Base-by-base conservation (phyloP, 768 basidiomycete species). In the Lactifluus echinatus region DNA sequence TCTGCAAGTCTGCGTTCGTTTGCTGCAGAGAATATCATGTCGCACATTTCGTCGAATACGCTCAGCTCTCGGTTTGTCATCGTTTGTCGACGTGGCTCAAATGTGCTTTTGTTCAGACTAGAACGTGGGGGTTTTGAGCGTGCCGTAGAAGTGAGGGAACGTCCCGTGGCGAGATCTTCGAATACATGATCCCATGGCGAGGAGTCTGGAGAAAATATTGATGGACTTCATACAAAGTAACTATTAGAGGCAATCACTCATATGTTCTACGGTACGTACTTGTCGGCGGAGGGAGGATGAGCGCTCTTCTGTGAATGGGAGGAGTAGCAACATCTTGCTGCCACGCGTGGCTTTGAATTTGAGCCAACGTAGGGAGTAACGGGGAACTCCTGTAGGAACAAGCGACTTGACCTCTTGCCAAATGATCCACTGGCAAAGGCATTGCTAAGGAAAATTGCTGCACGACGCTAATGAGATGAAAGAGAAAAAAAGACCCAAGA, bases 41-140 rank as follows among this genome's bases (percentile, higher is more conserved):
- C 75, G 63, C 89, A 87, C 79, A 89, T 85, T 29, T 84, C 82
- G 64, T 85, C 79, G 62, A 90, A 84, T 4, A 79, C 80, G 56
- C 66, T 75, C 56, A 77, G 75, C 71, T 90, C 89, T 44, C 78
- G 77, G 0, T 81, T 81, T 0, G 86, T 87, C 77, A 89, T 81
- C 19, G 80, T 72, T 60, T 85, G 82, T 26, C 75, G 76, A 37
- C 76, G 75, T 7, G 64, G 60, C 26, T 39, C 51, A 4, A 49
- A 15, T 23, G 60, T 40, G n/a, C 34, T 40, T 8, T 54, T 40
- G 36, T 54, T 34, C 60, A 36, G 51, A 7, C 45, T 39, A 3
- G 55, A 17, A 6, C 23, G 23, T n/a, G 48, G 23, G 53, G 55
- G 17, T 48, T 50, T 44, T n/a, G 45, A 52, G 52, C 52, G 55